Conservation (phyloP, 2,329 filamentous ascomycete genomes). For the Leptosphaerulina australis region DNA sequence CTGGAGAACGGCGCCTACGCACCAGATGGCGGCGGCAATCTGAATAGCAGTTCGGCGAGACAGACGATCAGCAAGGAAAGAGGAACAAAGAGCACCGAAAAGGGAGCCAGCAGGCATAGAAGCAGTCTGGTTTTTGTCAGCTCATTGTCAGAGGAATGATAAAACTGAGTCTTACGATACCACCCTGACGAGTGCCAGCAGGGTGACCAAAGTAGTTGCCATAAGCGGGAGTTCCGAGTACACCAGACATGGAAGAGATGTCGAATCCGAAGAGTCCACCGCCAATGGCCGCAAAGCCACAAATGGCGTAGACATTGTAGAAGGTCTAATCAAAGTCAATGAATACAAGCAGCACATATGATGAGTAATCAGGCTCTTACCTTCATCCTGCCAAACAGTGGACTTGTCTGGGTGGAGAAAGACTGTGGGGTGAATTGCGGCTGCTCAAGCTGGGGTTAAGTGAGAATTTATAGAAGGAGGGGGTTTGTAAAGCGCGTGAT, state of each 20-base stretch:
- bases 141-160: neutral
- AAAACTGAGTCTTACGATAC: constrained; percentile 53
- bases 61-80: constrained; percentile 55
- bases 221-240: constrained; percentile 44
- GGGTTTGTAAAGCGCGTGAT: constrained; percentile 27
- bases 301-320: constrained; percentile 63
- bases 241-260: constrained; percentile 49
- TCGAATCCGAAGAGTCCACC: constrained; percentile 50
- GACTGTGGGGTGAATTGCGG: constrained; percentile 2
- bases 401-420: constrained; percentile 16
- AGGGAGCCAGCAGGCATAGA: constrained; percentile 60
- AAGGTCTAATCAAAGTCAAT: constrained; percentile 29
- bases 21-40: constrained; percentile 54
- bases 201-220: constrained; percentile 47
- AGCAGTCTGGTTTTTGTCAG: constrained; percentile 43
- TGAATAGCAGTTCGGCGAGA: constrained; percentile 54
- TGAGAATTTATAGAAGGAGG: constrained; percentile 20
- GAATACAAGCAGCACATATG: neutral
- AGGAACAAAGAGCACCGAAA: constrained; percentile 53
- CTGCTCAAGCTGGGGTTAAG: constrained; percentile 2
- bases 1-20: constrained; percentile 53
- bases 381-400: constrained; percentile 40
- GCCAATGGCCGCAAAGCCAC: constrained; percentile 65
- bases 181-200: constrained; percentile 46
- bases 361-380: constrained; percentile 14